A percentile compares a stretch with the other conserved stretches of the same genome.
These are phyloP conservation scores for Verticillium dahliae DNA, from an alignment of 2,329 filamentous ascomycete genomes.

Conservation along the genomic window DNA sequence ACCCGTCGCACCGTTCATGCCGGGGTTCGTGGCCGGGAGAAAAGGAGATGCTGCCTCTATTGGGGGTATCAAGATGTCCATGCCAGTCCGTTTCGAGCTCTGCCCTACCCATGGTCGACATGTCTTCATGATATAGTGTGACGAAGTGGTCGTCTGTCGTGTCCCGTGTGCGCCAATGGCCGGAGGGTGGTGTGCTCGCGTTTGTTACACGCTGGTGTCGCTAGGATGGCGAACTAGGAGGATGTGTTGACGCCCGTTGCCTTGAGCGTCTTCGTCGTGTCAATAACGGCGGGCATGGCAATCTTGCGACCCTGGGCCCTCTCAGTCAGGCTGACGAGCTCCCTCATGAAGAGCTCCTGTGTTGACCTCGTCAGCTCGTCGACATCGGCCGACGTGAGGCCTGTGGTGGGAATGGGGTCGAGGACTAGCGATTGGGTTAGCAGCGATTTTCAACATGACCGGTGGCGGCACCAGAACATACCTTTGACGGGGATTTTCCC, in stretches of 20 bases:
- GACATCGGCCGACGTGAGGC: slow-evolving; percentile 69
- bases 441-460: not conserved
- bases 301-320: slow-evolving; percentile 34
- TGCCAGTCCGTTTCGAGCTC: not conserved
- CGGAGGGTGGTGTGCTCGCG: not conserved
- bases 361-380: slow-evolving; percentile 64
- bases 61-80: not conserved
- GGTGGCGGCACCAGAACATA: slow-evolving; percentile 26
- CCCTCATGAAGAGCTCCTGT: slow-evolving; percentile 69
- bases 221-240: not conserved
- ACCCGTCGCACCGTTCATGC: not conserved
- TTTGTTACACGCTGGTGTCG: not conserved
- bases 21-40: not conserved
- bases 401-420: slow-evolving; percentile 70
- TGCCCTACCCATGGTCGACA: not conserved
- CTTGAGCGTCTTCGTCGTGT: not conserved
- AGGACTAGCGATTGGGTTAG: slow-evolving; percentile 50
- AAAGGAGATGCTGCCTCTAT: not conserved
- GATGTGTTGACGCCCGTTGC: not conserved
- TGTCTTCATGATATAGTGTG: not conserved
- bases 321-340: slow-evolving; percentile 48
- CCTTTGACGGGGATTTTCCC: slow-evolving; percentile 72
- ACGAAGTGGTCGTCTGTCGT: not conserved
- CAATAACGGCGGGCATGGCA: slow-evolving; percentile 4
- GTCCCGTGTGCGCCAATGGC: not conserved